Conservation (phyloP, 495 filamentous ascomycete species). For the Penicillium atrosanguineum region DNA sequence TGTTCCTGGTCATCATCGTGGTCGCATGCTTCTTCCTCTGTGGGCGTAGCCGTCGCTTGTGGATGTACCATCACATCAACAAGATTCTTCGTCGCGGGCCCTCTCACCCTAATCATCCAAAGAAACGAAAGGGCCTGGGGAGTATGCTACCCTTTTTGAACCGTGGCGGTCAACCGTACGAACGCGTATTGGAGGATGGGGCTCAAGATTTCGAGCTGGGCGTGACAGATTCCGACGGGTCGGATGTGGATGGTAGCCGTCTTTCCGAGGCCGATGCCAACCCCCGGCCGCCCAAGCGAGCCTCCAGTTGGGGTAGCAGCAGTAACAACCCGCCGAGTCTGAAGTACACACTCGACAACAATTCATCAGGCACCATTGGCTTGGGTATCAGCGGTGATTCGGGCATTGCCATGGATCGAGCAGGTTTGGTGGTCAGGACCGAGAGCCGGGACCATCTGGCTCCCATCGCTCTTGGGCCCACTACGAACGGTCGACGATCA, state of each 20-base stretch:
- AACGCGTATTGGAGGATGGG: slow-evolving; percentile 83
- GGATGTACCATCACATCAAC: slow-evolving; percentile 59
- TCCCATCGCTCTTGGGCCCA: slow-evolving; percentile 41
- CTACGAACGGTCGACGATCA: slow-evolving; percentile 45
- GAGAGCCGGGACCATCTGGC: slow-evolving; percentile 75
- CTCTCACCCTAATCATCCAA: slow-evolving; percentile 51
- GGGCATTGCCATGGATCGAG: slow-evolving; percentile 63
- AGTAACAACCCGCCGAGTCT: slow-evolving; percentile 40
- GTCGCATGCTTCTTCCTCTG: slow-evolving; percentile 65
- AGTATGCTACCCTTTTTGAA: slow-evolving; percentile 54
- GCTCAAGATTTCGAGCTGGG: slow-evolving; percentile 68
- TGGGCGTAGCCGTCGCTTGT: slow-evolving; percentile 67
- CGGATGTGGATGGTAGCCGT: slow-evolving; percentile 45
- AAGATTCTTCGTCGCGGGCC: slow-evolving; percentile 48
- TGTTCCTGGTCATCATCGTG: slow-evolving; percentile 71
- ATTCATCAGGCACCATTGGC: slow-evolving; percentile 45
- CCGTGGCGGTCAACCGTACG: slow-evolving; percentile 64
- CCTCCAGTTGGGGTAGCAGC: slow-evolving; percentile 38
- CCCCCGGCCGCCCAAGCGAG: slow-evolving; percentile 33
- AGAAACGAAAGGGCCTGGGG: slow-evolving; percentile 50
- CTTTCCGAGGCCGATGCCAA: slow-evolving; percentile 34
- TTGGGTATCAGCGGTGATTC: slow-evolving; percentile 48
- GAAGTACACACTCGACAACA: slow-evolving; percentile 60
- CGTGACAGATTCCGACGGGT: slow-evolving; percentile 56
- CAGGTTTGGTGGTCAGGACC: slow-evolving; percentile 71